Evolutionary conservation across 768 basidiomycete genomes (phyloP).

Genomic region (Sarcomyxa edulis): DNA sequence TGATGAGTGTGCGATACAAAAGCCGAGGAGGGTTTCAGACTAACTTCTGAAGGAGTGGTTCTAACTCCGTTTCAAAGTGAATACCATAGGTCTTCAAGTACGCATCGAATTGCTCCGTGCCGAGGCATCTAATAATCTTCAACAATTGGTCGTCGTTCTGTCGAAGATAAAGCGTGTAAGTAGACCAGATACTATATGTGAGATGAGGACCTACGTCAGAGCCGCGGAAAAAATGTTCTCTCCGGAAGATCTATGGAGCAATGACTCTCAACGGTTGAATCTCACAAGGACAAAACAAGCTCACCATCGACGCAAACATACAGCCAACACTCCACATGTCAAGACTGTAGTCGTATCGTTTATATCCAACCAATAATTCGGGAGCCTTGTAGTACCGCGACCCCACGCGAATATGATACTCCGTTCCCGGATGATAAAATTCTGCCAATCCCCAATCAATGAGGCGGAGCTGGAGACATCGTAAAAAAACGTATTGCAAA

Average conservation of each 20-base stretch:
- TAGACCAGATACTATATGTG: too few relatives aligned
- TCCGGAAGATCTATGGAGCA: constrained; percentile 55
- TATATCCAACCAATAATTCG: constrained; percentile 66
- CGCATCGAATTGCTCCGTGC: constrained; percentile 58
- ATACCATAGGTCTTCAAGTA: constrained; percentile 61
- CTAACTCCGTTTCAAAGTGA: constrained; percentile 59
- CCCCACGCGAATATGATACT: constrained; percentile 71
- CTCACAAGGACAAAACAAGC: constrained; percentile 11
- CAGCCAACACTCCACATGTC: constrained; percentile 75
- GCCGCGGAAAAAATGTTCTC: constrained; percentile 73
- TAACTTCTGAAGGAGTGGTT: constrained; percentile 47
- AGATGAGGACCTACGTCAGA: too few relatives aligned
- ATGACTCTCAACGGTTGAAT: neutral
- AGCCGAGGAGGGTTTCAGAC: constrained; percentile 11
- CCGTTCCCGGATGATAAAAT: constrained; percentile 66
- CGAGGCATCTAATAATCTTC: constrained; percentile 63
- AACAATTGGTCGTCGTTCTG: constrained; percentile 73
- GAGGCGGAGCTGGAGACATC: constrained; percentile 36
- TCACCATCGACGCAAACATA: constrained; percentile 71
- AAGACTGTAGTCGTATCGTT: constrained; percentile 65
- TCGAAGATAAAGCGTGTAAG: too few relatives aligned
- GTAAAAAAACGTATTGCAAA: too few relatives aligned
- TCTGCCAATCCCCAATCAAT: constrained; percentile 79
- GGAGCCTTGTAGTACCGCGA: constrained; percentile 73
- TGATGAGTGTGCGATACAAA: neutral